Percentiles rank a stretch among this genome's conserved stretches.
Evolutionary conservation across 176 grass and related monocot species (phyloP).

Genomic region (Saccharum spontaneum): DNA sequence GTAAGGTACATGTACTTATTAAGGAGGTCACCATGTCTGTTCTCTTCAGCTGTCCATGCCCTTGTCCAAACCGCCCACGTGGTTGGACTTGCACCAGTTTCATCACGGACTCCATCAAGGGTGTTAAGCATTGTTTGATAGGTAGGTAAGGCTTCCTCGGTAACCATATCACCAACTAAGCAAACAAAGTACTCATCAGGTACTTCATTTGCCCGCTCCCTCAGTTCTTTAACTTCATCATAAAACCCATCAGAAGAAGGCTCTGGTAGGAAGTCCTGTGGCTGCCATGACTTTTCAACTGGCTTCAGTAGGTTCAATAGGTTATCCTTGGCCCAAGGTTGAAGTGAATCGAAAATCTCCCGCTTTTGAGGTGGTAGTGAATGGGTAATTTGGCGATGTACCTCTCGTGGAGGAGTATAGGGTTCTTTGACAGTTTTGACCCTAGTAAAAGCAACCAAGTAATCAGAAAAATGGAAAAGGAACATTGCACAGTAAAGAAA

Average conservation of each 20-base stretch:
- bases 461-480: constrained; percentile 27
- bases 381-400: constrained; percentile 63
- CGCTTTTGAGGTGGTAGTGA: constrained; percentile 53
- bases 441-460: constrained; percentile 38
- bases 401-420: constrained; percentile 54
- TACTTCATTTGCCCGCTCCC: constrained; percentile 62
- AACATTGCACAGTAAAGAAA: not conserved
- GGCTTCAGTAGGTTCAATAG: constrained; percentile 63
- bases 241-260: constrained; percentile 63
- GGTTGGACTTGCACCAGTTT: constrained; percentile 68
- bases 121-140: constrained; percentile 82
- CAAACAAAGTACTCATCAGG: constrained; percentile 84
- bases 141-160: constrained; percentile 74
- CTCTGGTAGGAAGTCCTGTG: constrained; percentile 68
- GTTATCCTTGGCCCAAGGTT: constrained; percentile 59
- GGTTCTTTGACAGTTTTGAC: constrained; percentile 53
- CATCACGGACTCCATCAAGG: constrained; percentile 63
- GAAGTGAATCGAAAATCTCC: constrained; percentile 69
- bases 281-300: constrained; percentile 75
- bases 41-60: constrained; percentile 80
- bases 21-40: constrained; percentile 72
- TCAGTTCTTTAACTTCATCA: constrained; percentile 70
- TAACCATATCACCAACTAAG: constrained; percentile 80
- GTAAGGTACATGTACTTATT: constrained; percentile 77
- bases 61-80: constrained; percentile 77